A percentile compares a stretch with the other conserved stretches of the same genome.
Conservation (phyloP, 306 rosid species). For the Inga oerstediana region DNA sequence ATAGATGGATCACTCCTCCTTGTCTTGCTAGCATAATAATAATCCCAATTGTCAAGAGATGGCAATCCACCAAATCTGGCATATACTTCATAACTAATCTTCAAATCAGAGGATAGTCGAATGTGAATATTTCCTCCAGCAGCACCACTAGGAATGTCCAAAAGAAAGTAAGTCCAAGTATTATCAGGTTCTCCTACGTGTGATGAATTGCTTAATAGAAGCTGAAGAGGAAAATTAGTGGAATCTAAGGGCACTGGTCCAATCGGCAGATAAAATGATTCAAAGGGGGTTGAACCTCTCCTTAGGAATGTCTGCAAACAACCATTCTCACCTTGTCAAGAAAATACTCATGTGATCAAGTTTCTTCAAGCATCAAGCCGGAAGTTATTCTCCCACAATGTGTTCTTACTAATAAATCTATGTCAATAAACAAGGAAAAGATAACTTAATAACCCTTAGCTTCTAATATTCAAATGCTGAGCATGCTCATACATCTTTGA, state of each 20-base stretch:
- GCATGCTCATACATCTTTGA: constrained; percentile 17
- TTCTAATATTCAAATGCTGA: neutral
- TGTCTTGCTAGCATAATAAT: constrained; percentile 78
- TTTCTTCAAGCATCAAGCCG: constrained; percentile 50
- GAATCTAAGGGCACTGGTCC: constrained; percentile 41
- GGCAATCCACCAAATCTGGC: constrained; percentile 93
- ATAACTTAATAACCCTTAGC: neutral
- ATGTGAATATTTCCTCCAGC: constrained; percentile 87
- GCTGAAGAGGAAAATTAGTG: constrained; percentile 79
- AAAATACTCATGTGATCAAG: constrained; percentile 38
- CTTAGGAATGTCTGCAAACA: constrained; percentile 83
- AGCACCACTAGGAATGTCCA: constrained; percentile 85
- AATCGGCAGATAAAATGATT: constrained; percentile 80
- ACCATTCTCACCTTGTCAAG: constrained; percentile 62
- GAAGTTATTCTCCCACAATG: constrained; percentile 36
- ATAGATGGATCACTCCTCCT: constrained; percentile 65
- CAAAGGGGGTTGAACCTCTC: constrained; percentile 65
- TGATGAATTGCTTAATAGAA: constrained; percentile 61
- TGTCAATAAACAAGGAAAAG: neutral
- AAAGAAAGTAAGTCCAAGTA: constrained; percentile 76
- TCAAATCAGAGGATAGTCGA: constrained; percentile 55
- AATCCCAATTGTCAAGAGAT: constrained; percentile 76
- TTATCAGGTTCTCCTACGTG: constrained; percentile 45
- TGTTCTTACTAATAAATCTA: constrained; percentile 5
- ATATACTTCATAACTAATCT: constrained; percentile 71